Conservation (phyloP, 345 rosid species). For the Combretum micranthum region DNA sequence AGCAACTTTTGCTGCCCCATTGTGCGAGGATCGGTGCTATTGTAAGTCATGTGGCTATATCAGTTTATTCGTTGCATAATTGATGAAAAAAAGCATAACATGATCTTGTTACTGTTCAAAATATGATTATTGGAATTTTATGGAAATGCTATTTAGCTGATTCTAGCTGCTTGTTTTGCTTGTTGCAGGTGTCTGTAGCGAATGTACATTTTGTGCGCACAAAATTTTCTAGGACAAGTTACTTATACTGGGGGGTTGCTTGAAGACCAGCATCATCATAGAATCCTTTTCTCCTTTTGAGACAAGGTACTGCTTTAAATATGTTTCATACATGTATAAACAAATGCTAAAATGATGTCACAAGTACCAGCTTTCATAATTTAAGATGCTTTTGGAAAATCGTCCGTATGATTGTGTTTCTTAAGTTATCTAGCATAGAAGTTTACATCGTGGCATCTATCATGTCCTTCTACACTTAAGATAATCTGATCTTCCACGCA, state of each 20-base stretch:
- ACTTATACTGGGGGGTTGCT: slow-evolving; percentile 79
- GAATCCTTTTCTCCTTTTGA: slow-evolving; percentile 72
- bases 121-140: no score
- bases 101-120: no score
- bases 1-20: slow-evolving; percentile 41
- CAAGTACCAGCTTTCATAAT: neutral
- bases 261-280: slow-evolving; percentile 56
- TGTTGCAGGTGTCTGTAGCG: slow-evolving; percentile 47
- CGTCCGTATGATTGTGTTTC: neutral
- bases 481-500: slow-evolving; percentile 29
- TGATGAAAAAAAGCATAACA: neutral
- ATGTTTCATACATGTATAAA: neutral
- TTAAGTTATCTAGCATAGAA: neutral
- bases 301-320: slow-evolving; percentile 41
- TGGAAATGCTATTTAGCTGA: neutral
- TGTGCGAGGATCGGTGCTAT: slow-evolving; percentile 67
- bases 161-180: slow-evolving; percentile 1
- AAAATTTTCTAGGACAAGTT: slow-evolving; percentile 57
- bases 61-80: neutral
- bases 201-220: slow-evolving; percentile 80
- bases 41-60: slow-evolving; percentile 33
- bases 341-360: no score
- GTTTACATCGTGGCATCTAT: neutral
- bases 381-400: neutral
- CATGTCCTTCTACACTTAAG: neutral